Evolutionary conservation across 805 yeast genomes (phyloP), one percentile per base, ranked within the genome.

Genomic region (Isabelozyma heimii): DNA sequence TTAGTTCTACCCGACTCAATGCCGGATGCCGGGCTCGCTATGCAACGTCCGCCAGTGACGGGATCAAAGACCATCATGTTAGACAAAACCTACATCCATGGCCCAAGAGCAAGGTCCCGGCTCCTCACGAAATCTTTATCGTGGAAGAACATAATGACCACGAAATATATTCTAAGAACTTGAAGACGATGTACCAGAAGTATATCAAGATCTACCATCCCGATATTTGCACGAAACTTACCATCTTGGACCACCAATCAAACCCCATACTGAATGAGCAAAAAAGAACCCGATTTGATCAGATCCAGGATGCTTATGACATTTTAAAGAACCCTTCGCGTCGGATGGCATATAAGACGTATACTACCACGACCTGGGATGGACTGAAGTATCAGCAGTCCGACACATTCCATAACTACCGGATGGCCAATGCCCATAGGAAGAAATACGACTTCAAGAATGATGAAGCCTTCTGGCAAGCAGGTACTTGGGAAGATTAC

Each of bases 151-250:
- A 76, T 47, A 63, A 63, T 44, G 63, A 57, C 9, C 52, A 62
- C 28, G 65, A 85, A 44, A 80, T 80, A 51, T 87, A 85, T 58
- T 80, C 78, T 54, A 73, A 79, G 46, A 69, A 82, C 6, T 52
- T 73, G 26, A 69, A 70, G 48, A 28, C 53, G 5, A 65, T 52
- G 24, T 72, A 73, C 54, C 55, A 61, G 44, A 65, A 65, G 44
- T 69, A 58, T 43, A 91, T 91, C 9, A 88, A 87, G 63, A 60
- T 83, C 8, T 91, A 91, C 57, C 97, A 91, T 62, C 97, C 97
- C 0, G 97, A 91, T 60, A 62, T 77, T 2, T 57, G 73, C 2
- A 51, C 57, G 14, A 62, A 65, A 33, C 48, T 59, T 9, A 61
- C 52, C 0, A 54, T 65, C 0, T 33, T 62, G 8, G 63, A 67